A percentile compares a stretch with the other conserved stretches of the same genome.
phyloP scores from a whole-genome alignment of 1,284 basidiomycete genomes.

The Ganoderma lucidum region DNA sequence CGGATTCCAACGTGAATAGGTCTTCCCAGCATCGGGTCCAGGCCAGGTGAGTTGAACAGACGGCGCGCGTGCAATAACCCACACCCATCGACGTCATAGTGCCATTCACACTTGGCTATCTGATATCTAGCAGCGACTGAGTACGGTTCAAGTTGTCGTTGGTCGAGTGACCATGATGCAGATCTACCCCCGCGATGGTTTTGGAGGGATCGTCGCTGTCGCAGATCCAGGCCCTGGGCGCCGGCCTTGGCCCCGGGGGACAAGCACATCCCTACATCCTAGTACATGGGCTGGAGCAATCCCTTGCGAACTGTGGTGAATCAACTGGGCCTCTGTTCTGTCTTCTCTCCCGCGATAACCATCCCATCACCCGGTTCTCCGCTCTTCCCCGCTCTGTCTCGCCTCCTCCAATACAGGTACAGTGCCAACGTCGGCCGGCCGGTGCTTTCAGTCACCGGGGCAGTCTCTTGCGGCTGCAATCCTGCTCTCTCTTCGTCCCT shows the following conservation, averaged over 20 bases:
- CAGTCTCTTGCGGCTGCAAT: neutral
- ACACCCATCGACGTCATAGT: neutral
- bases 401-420: neutral
- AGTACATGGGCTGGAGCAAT: neutral
- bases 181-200: no score
- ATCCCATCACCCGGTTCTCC: neutral
- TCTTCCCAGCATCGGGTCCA: neutral
- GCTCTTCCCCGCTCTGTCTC: neutral
- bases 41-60: neutral
- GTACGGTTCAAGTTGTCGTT: no score
- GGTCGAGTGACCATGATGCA: no score
- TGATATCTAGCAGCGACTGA: no score
- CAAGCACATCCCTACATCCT: no score
- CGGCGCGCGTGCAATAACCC: neutral
- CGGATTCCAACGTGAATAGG: neutral
- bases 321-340: neutral
- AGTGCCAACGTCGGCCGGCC: neutral
- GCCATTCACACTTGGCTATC: neutral
- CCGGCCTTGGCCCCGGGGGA: no score
- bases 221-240: neutral
- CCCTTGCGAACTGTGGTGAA: neutral
- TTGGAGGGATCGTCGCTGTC: neutral
- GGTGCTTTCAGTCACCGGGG: neutral
- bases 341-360: neutral
- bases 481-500: neutral